A percentile compares a stretch with the other conserved stretches of the same genome.
Conservation (phyloP, 495 filamentous ascomycete species). For the Lophium mytilinum region DNA sequence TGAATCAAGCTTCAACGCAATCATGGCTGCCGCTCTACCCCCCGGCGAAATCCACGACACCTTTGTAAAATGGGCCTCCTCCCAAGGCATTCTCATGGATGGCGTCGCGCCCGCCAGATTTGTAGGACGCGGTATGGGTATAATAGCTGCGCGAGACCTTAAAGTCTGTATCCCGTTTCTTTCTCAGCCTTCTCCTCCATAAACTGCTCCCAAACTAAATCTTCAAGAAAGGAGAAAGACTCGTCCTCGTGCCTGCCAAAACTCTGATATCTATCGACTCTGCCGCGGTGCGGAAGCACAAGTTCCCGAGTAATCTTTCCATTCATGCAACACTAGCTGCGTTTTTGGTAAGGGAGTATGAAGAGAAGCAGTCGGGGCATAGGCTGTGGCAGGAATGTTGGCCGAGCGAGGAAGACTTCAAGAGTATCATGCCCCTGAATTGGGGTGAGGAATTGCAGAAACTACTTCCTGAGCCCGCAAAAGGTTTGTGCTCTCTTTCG, state of each 20-base stretch:
- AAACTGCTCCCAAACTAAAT: constrained; percentile 2
- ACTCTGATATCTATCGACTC: constrained; percentile 12
- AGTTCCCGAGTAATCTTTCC: constrained; percentile 7
- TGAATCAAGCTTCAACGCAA: not conserved
- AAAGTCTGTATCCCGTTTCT: constrained; percentile 12
- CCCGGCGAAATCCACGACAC: constrained; percentile 15
- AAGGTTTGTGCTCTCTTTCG: constrained; percentile 4
- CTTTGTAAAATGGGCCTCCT: constrained; percentile 18
- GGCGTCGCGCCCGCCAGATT: constrained; percentile 21
- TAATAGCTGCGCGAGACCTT: constrained; percentile 17
- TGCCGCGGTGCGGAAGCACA: constrained; percentile 3
- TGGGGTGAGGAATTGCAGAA: constrained; percentile 15
- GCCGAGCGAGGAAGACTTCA: constrained; percentile 18
- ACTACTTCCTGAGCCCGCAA: constrained; percentile 12
- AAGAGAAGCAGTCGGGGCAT: not conserved
- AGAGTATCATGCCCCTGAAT: constrained; percentile 13
- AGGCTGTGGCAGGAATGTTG: constrained; percentile 18
- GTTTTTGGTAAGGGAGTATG: constrained; percentile 5
- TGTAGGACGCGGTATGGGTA: constrained; percentile 20
- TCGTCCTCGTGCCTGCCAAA: constrained; percentile 12
- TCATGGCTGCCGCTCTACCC: constrained; percentile 13
- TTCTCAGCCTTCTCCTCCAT: not conserved
- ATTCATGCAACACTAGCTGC: constrained; percentile 19
- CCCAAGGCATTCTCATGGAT: constrained; percentile 16
- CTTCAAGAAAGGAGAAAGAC: constrained; percentile 22